Evolutionary conservation across 306 rosid species (phyloP).

Genomic region (Cucurbita argyrosperma): DNA sequence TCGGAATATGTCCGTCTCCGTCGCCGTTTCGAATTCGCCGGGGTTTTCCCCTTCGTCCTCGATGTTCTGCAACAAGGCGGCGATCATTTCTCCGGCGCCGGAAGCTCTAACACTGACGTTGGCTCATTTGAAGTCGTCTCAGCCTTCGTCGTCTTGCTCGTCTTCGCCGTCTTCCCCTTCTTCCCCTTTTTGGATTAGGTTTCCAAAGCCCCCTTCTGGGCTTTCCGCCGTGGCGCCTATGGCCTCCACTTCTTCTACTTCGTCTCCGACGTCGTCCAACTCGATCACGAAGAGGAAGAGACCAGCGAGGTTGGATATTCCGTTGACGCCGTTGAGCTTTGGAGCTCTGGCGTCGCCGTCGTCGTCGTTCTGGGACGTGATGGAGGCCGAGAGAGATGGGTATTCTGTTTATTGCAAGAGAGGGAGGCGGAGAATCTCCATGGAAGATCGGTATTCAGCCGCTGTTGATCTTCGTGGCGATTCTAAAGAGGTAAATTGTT

Average conservation of each 20-base stretch:
- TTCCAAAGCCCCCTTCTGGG: slow-evolving; percentile 36
- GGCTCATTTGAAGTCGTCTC: slow-evolving; percentile 33
- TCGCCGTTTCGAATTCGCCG: slow-evolving; percentile 65
- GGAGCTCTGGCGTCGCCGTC: slow-evolving; percentile 34
- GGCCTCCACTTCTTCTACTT: not conserved
- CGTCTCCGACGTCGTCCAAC: slow-evolving; percentile 17
- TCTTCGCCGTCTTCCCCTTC: slow-evolving; percentile 50
- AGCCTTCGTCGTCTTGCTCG: slow-evolving; percentile 25
- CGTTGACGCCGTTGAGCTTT: slow-evolving; percentile 32
- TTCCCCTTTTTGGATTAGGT: slow-evolving; percentile 61
- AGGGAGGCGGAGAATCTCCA: slow-evolving; percentile 73
- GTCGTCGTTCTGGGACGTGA: slow-evolving; percentile 28
- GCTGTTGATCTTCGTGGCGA: slow-evolving; percentile 49
- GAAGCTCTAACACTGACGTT: slow-evolving; percentile 29
- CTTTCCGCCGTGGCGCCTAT: slow-evolving; percentile 13
- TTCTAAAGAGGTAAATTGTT: slow-evolving; percentile 42
- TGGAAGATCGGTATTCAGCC: slow-evolving; percentile 87
- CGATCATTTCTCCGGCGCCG: slow-evolving; percentile 34
- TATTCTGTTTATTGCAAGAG: slow-evolving; percentile 67
- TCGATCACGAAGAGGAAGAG: slow-evolving; percentile 77
- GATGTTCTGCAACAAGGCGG: slow-evolving; percentile 35
- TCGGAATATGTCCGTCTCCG: slow-evolving; percentile 54
- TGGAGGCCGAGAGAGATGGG: slow-evolving; percentile 48
- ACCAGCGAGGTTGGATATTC: slow-evolving; percentile 65
- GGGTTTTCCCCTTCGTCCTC: slow-evolving; percentile 62